Conservation (phyloP, 768 basidiomycete genomes). For the Strobilomyces dryophilus region DNA sequence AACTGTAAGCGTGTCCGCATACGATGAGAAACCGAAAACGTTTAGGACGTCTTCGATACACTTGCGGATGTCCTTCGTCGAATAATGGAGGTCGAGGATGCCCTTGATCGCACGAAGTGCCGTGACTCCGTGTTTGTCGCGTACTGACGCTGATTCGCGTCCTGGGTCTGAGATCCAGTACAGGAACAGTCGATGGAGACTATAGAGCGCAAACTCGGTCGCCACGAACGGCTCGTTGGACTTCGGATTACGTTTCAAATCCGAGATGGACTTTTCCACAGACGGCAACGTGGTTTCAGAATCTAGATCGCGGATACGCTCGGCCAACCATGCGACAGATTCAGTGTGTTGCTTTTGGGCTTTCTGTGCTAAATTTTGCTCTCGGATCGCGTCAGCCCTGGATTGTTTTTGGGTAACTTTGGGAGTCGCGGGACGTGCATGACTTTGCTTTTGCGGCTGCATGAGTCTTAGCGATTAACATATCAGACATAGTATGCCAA, state of each 20-base stretch:
- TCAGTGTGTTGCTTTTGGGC: constrained; percentile 36
- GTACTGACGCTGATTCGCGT: constrained; percentile 33
- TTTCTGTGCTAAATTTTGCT: constrained; percentile 44
- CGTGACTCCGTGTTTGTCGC: constrained; percentile 44
- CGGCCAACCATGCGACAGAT: constrained; percentile 50
- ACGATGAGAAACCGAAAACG: constrained; percentile 46
- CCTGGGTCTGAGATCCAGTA: constrained; percentile 49
- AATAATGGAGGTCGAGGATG: constrained; percentile 33
- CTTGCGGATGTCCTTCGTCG: constrained; percentile 28
- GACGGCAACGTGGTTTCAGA: constrained; percentile 14
- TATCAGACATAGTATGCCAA: background rate
- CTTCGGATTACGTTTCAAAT: constrained; percentile 44
- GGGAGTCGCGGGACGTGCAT: constrained; percentile 16
- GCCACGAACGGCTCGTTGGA: constrained; percentile 40
- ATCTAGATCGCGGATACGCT: constrained; percentile 38
- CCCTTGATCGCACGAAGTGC: constrained; percentile 49
- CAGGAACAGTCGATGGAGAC: constrained; percentile 46
- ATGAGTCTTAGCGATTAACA: background rate
- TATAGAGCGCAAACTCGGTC: constrained; percentile 50
- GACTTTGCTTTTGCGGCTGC: constrained; percentile 14
- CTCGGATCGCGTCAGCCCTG: constrained; percentile 39
- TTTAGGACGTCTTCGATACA: constrained; percentile 39
- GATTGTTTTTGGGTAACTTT: constrained; percentile 29
- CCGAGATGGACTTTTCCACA: constrained; percentile 32
- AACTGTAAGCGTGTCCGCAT: constrained; percentile 23